A percentile compares a stretch with the other conserved stretches of the same genome.
phyloP scores from a whole-genome alignment of 352 stramenopile species.

The Phytopythium oedochilum region DNA sequence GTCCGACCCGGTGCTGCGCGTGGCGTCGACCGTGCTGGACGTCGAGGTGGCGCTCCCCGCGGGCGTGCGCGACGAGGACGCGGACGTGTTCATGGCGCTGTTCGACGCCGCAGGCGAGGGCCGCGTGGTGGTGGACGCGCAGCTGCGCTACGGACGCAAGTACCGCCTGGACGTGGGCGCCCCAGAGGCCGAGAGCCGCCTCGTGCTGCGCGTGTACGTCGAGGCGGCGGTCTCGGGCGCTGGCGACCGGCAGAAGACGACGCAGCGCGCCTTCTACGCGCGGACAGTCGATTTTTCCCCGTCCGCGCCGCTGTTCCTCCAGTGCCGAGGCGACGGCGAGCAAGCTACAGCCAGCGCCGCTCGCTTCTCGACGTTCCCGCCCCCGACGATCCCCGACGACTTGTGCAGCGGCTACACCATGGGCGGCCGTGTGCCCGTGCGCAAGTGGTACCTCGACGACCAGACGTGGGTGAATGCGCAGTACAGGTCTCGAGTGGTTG shows the following conservation, averaged over 20 bases:
- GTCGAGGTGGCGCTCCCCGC: slow-evolving; percentile 18
- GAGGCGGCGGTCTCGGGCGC: slow-evolving; percentile 4
- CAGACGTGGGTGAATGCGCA: slow-evolving; percentile 18
- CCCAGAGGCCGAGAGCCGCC: slow-evolving; percentile 4
- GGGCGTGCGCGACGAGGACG: slow-evolving; percentile 11
- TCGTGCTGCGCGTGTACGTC: slow-evolving; percentile 31
- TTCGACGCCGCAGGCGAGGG: slow-evolving; percentile 12
- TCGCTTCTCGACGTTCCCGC: slow-evolving; percentile 13
- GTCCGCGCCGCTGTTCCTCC: slow-evolving; percentile 20
- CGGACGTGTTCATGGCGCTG: slow-evolving; percentile 21
- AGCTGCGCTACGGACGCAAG: slow-evolving; percentile 16
- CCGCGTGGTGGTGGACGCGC: slow-evolving; percentile 21
- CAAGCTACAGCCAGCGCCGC: not conserved
- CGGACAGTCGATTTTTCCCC: slow-evolving; percentile 20
- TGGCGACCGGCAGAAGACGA: slow-evolving; percentile 1
- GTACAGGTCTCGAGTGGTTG: too few species aligned
- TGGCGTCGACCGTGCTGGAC: slow-evolving; percentile 30
- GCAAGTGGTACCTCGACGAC: slow-evolving; percentile 46
- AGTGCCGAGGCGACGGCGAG: slow-evolving; percentile 7
- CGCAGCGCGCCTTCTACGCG: slow-evolving; percentile 24
- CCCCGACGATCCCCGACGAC: slow-evolving; percentile 19
- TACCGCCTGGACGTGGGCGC: slow-evolving; percentile 28
- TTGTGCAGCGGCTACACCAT: slow-evolving; percentile 33
- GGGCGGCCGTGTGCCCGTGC: slow-evolving; percentile 21
- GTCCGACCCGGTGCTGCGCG: slow-evolving; percentile 10